phyloP scores from a whole-genome alignment of 163 green algal genomes.

The Smithsoniella earleae region DNA sequence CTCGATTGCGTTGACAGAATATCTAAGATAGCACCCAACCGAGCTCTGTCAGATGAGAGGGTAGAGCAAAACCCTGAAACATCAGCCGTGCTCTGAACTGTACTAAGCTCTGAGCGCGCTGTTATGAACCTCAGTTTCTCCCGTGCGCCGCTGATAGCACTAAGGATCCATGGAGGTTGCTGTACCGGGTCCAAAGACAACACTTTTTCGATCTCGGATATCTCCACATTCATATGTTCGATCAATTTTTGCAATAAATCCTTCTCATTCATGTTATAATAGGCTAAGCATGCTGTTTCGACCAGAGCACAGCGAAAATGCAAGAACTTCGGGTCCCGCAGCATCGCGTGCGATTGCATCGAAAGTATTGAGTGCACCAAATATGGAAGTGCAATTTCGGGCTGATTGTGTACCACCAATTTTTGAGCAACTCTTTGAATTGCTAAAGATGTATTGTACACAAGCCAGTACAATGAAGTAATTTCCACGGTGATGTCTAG shows the following conservation, averaged over 20 bases:
- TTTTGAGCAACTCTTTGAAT: background rate
- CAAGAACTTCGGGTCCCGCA: background rate
- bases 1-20: too few species aligned
- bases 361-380: background rate
- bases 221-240: background rate
- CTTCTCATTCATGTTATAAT: background rate
- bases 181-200: background rate
- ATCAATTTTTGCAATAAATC: background rate
- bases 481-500: background rate
- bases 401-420: background rate
- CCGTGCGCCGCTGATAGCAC: too few species aligned
- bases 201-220: background rate
- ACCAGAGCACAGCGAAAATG: background rate
- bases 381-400: background rate
- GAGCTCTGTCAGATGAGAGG: too few species aligned
- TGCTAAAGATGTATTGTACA: background rate
- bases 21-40: too few species aligned
- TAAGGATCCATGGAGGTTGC: too few species aligned
- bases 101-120: too few species aligned
- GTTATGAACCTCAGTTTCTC: too few species aligned
- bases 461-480: slow-evolving; percentile 4
- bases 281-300: slow-evolving; percentile 9
- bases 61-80: too few species aligned
- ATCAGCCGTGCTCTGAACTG: too few species aligned
- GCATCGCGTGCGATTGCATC: background rate